Base-by-base conservation (phyloP, 2,329 filamentous ascomycete species). In the Fusarium oligoseptatum region DNA sequence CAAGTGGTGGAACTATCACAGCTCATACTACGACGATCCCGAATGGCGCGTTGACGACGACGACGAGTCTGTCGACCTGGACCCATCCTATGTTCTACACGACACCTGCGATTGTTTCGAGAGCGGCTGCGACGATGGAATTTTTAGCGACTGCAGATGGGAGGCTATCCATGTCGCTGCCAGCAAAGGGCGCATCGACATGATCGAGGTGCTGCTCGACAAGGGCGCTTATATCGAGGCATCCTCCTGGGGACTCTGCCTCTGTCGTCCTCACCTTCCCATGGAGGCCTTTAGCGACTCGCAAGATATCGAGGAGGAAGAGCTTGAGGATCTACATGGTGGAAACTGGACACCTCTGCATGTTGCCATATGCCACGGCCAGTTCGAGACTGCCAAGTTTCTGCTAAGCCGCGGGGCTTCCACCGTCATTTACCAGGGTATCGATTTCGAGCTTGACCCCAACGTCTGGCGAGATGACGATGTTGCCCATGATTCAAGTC, bases 1-100 rank as follows among this genome's bases (percentile, higher is more conserved):
- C 45, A 79, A 79, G 60, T 79, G 77, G 77, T 79, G 77, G 68
- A 79, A 79, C 32, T 79, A 77, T 36, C 77, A 79, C 61, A 76
- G 69, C 52, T 70, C 69, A 37, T 79, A 79, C 36, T 79, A 77
- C 61, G 77, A 79, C 60, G 76, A 79, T 41, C 71, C 71, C 14
- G 61, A 72, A 41, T 79, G 77, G 77, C 71, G 75, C 37, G 50
- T 76, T n/a, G 76, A 78, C 36, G 72, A 73, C 24, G 77, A 79
- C 48, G 72, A 72, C 29, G 68, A 76, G 20, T 79, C 77, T 36
- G 77, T 79, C n/a, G 76, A 79, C 37, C 68, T 79, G 29, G 75
- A 79, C 41, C 43, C 73, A 55, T 68, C 71, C 24, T 79, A 77
- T 66, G 71, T 79, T 24, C 45, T 67, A 36, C 77, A 79, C 60